Conservation (phyloP, 495 filamentous ascomycete genomes). For the Filosporella fistucella region DNA sequence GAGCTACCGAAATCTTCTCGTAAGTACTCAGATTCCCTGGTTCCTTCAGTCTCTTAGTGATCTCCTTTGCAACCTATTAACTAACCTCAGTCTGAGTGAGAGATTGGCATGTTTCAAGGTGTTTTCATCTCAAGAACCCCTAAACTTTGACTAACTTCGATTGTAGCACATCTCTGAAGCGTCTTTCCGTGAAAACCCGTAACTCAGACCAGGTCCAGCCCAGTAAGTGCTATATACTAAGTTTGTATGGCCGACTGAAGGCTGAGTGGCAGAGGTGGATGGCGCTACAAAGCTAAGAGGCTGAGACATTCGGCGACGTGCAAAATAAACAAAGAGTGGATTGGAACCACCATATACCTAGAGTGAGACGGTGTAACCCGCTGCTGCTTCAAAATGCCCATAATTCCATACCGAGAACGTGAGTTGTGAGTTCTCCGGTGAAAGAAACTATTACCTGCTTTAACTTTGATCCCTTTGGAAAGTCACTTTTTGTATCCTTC, state of each 20-base stretch:
- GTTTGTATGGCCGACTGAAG: not conserved
- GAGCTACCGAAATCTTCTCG: too few species aligned
- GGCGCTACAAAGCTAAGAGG: slow-evolving; percentile 1
- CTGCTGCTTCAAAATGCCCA: slow-evolving; percentile 2
- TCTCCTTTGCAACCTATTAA: too few species aligned
- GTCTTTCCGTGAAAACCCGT: too few species aligned
- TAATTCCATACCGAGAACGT: slow-evolving; percentile 3
- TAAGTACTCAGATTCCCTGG: too few species aligned
- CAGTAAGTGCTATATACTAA: not conserved
- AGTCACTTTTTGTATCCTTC: slow-evolving; percentile 5
- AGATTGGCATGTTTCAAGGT: too few species aligned
- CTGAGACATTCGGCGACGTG: slow-evolving; percentile 1
- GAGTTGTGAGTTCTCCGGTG: slow-evolving; percentile 2
- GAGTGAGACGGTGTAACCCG: not conserved
- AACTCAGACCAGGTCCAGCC: too few species aligned
- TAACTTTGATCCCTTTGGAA: slow-evolving; percentile 1
- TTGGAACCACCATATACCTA: not conserved
- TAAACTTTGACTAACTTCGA: too few species aligned
- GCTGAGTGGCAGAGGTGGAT: not conserved
- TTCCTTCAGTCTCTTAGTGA: too few species aligned
- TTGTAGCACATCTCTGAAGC: too few species aligned
- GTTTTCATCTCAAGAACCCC: too few species aligned
- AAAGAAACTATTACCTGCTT: slow-evolving; percentile 4
- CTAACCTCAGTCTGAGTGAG: too few species aligned
- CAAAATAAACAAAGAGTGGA: slow-evolving; percentile 3